These are phyloP conservation scores for Xanthoconium stramineum DNA, from an alignment of 768 basidiomycete genomes.

Conservation along the genomic window DNA sequence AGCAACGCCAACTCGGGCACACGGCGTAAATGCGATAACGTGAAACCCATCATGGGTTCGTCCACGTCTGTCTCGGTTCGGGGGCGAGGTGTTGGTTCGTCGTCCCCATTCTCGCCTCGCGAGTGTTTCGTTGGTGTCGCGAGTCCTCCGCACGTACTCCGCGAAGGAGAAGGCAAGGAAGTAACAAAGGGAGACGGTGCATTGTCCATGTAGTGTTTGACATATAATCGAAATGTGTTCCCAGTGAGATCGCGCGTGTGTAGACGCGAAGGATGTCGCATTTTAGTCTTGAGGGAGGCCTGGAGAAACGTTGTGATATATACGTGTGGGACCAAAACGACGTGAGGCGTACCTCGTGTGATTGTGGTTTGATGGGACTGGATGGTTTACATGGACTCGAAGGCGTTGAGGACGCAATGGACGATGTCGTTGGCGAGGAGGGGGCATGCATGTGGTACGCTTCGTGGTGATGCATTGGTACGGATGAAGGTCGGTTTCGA, in stretches of 20 bases:
- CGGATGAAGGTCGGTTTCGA: slow-evolving; percentile 1
- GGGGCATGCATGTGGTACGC: slow-evolving; percentile 7
- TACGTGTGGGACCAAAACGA: too few relatives aligned
- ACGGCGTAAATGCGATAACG: slow-evolving; percentile 71
- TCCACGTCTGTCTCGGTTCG: neutral
- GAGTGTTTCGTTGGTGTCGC: slow-evolving; percentile 35
- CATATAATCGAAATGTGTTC: slow-evolving; percentile 70
- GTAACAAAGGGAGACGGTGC: slow-evolving; percentile 23
- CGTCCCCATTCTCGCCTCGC: slow-evolving; percentile 5
- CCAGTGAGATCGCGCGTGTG: slow-evolving; percentile 64
- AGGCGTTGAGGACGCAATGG: slow-evolving; percentile 27
- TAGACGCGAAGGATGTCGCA: slow-evolving; percentile 72
- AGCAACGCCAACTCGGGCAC: slow-evolving; percentile 69
- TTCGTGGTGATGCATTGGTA: neutral
- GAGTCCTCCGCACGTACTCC: slow-evolving; percentile 1
- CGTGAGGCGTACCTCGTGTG: slow-evolving; percentile 3
- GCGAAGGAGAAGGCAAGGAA: neutral
- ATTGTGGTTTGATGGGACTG: slow-evolving; percentile 21
- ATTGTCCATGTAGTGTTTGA: slow-evolving; percentile 79
- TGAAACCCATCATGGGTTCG: slow-evolving; percentile 45
- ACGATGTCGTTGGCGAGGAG: slow-evolving; percentile 21
- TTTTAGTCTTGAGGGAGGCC: slow-evolving; percentile 35
- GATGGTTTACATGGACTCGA: slow-evolving; percentile 29
- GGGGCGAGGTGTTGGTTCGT: slow-evolving; percentile 14
- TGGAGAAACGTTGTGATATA: neutral